phyloP scores from a whole-genome alignment of 2,329 filamentous ascomycete genomes.

The Pseudogymnoascus sp. region DNA sequence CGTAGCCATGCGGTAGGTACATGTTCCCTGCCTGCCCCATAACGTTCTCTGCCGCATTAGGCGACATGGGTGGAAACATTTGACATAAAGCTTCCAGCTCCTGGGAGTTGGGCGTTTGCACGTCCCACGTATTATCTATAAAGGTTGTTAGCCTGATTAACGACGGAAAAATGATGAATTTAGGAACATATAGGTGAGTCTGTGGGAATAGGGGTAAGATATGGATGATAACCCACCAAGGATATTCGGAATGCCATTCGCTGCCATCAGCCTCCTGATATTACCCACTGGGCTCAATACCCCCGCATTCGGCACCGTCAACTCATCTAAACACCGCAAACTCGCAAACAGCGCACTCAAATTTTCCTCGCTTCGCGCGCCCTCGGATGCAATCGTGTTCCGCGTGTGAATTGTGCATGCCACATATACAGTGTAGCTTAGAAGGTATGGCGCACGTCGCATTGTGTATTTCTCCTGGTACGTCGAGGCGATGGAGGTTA shows the following conservation, averaged over 20 bases:
- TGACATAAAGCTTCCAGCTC: neutral
- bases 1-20: neutral
- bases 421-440: slow-evolving; percentile 36
- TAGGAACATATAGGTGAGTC: neutral
- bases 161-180: neutral
- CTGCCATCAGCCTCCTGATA: slow-evolving; percentile 10
- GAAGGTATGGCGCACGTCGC: slow-evolving; percentile 32
- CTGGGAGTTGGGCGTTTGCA: neutral
- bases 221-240: neutral
- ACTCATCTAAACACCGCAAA: slow-evolving; percentile 27
- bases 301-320: slow-evolving; percentile 26
- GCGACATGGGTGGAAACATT: neutral
- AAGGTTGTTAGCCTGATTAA: neutral
- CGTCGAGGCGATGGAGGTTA: slow-evolving; percentile 28
- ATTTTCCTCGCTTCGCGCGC: slow-evolving; percentile 19
- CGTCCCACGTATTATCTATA: neutral
- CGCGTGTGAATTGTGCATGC: slow-evolving; percentile 34
- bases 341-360: slow-evolving; percentile 23
- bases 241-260: slow-evolving; percentile 3
- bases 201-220: neutral
- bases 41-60: neutral
- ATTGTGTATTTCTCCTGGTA: slow-evolving; percentile 34
- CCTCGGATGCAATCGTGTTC: slow-evolving; percentile 27
- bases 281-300: slow-evolving; percentile 13
- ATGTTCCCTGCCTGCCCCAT: neutral